Evolutionary conservation across 495 filamentous ascomycete species (phyloP).

Genomic region (Penicillium lagena): DNA sequence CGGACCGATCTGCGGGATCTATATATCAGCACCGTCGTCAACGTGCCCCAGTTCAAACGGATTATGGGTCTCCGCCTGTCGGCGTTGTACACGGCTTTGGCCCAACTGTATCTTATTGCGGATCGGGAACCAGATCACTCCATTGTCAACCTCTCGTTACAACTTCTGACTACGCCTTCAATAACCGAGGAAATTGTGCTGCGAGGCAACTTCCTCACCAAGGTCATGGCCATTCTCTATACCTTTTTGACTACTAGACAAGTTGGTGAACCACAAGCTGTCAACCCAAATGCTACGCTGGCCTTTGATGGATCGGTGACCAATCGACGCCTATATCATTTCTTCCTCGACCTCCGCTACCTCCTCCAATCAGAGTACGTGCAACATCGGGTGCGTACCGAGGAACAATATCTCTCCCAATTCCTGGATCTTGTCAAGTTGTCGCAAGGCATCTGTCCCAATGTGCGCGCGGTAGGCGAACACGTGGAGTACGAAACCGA

Average conservation of each 20-base stretch:
- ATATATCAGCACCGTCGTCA: slow-evolving; percentile 93
- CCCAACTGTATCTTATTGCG: slow-evolving; percentile 92
- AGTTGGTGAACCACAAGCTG: slow-evolving; percentile 85
- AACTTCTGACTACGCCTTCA: slow-evolving; percentile 93
- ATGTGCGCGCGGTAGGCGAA: slow-evolving; percentile 82
- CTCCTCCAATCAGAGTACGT: slow-evolving; percentile 83
- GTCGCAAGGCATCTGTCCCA: slow-evolving; percentile 94
- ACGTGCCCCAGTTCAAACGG: slow-evolving; percentile 93
- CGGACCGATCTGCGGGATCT: slow-evolving; percentile 85
- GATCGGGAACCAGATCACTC: slow-evolving; percentile 97
- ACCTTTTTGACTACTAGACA: slow-evolving; percentile 94
- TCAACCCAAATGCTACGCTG: slow-evolving; percentile 74
- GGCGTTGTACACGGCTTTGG: slow-evolving; percentile 85
- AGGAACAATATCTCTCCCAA: slow-evolving; percentile 83
- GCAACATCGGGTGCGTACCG: slow-evolving; percentile 70
- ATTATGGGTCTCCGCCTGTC: slow-evolving; percentile 88
- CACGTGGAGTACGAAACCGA: slow-evolving; percentile 98
- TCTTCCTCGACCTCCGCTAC: slow-evolving; percentile 88
- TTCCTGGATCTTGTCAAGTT: slow-evolving; percentile 94
- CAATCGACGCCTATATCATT: slow-evolving; percentile 92
- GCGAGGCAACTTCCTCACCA: slow-evolving; percentile 93
- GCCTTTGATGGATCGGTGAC: slow-evolving; percentile 93
- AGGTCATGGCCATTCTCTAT: slow-evolving; percentile 91
- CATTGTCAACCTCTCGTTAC: slow-evolving; percentile 92
- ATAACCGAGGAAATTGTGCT: slow-evolving; percentile 93